Conservation (phyloP, 495 filamentous ascomycete genomes). For the Friedmanniomyces endolithicus region DNA sequence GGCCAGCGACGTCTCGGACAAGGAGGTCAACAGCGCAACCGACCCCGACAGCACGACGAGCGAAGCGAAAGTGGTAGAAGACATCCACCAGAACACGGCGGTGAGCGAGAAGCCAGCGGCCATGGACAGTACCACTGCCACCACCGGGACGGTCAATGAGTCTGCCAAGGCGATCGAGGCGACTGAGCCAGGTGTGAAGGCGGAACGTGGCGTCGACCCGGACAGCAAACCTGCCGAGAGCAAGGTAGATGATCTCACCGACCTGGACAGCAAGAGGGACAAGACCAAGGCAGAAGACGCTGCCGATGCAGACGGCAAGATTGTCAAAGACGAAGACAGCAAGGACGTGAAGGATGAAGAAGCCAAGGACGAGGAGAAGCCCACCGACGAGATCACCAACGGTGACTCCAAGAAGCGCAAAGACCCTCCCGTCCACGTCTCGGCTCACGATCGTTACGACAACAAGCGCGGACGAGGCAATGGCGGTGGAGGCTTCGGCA, state of each 20-base stretch:
- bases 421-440: background rate
- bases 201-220: too few species aligned
- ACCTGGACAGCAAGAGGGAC: background rate
- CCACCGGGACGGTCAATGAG: background rate
- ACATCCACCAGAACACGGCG: background rate
- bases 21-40: conserved; percentile 1
- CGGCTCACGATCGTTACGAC: conserved; percentile 9
- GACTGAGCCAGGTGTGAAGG: too few species aligned
- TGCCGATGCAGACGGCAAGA: background rate
- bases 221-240: background rate
- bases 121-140: background rate
- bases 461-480: background rate
- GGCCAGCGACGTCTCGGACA: conserved; percentile 4
- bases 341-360: background rate
- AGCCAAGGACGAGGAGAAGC: background rate
- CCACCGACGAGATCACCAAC: background rate
- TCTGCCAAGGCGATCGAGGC: too few species aligned
- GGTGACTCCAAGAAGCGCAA: conserved; percentile 6
- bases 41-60: background rate
- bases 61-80: background rate
- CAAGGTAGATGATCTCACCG: background rate
- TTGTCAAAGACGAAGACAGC: too few species aligned
- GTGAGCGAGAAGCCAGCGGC: background rate
- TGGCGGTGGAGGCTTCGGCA: background rate
- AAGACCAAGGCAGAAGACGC: background rate